These are phyloP conservation scores for Avicennia marina DNA, from an alignment of 257 asterid genomes.

Conservation along the genomic window DNA sequence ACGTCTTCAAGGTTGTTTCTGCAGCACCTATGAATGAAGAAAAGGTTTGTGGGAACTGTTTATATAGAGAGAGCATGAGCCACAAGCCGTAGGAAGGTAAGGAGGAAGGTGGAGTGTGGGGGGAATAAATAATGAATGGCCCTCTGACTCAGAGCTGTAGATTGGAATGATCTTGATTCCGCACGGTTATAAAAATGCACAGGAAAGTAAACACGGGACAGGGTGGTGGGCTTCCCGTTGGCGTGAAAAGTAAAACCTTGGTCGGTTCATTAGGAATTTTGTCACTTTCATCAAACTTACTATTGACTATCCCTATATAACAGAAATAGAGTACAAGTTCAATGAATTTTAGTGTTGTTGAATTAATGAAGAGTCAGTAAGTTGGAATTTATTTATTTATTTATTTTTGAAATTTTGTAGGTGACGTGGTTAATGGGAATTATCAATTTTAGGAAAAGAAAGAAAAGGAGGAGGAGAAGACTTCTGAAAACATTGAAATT, in stretches of 20 bases:
- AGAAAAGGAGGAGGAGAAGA: neutral
- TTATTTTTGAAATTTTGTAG: too few relatives aligned
- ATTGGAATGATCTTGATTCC: conserved; percentile 23
- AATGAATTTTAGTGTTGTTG: too few relatives aligned
- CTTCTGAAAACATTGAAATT: conserved; percentile 18
- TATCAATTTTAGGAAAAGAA: neutral
- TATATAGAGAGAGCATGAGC: conserved; percentile 12
- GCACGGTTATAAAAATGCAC: conserved; percentile 4
- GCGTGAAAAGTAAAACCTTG: conserved; percentile 22
- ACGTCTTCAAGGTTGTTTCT: too few relatives aligned
- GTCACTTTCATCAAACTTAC: neutral
- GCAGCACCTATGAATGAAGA: conserved; percentile 22
- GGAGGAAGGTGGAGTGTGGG: conserved; percentile 28
- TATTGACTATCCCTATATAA: too few relatives aligned
- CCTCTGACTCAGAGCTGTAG: conserved; percentile 13
- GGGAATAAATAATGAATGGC: conserved; percentile 24
- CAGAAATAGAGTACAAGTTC: too few relatives aligned
- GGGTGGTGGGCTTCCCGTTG: conserved; percentile 13
- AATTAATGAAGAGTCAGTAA: too few relatives aligned
- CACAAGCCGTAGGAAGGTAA: conserved; percentile 30
- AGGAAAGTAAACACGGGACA: neutral
- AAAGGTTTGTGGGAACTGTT: neutral
- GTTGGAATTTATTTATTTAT: too few relatives aligned
- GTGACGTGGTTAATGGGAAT: too few relatives aligned
- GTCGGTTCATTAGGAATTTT: conserved; percentile 17